These are phyloP conservation scores for Teunomyces gatunensis DNA, from an alignment of 805 yeast species.

Conservation along the genomic window DNA sequence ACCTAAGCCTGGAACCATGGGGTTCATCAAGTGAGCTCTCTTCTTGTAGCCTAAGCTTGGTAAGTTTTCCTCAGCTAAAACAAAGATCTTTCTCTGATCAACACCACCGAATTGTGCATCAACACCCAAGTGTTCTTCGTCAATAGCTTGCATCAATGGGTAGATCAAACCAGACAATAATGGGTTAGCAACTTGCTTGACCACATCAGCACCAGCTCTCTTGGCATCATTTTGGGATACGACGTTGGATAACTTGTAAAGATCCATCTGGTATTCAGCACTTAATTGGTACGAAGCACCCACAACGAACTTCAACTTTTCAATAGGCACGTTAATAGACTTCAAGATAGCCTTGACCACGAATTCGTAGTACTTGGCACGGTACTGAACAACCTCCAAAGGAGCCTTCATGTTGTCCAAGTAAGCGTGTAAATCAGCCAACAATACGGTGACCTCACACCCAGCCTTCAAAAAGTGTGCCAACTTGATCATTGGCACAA, in stretches of 20 bases:
- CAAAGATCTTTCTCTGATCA: conserved; percentile 97
- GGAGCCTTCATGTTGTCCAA: conserved; percentile 99
- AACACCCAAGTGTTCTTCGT: conserved; percentile 82
- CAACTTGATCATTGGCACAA: conserved; percentile 95
- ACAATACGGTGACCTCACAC: conserved; percentile 83
- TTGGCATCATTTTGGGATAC: conserved; percentile 95
- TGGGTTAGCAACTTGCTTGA: conserved; percentile 94
- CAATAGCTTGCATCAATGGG: conserved; percentile 98
- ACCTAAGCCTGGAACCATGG: conserved; percentile 96
- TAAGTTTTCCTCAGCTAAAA: conserved; percentile 92
- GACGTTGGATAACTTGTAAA: conserved; percentile 77
- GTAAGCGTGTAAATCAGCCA: conserved; percentile 96
- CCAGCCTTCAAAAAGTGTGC: conserved; percentile 96
- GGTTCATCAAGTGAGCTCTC: conserved; percentile 98
- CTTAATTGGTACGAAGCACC: conserved; percentile 90
- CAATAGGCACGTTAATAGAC: conserved; percentile 89
- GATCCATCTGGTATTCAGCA: conserved; percentile 80
- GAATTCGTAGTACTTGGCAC: conserved; percentile 86
- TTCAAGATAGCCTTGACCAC: conserved; percentile 80
- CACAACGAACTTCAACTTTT: conserved; percentile 73
- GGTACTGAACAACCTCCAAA: conserved; percentile 79
- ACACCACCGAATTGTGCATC: conserved; percentile 99
- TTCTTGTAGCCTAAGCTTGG: conserved; percentile 87
- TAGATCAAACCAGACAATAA: conserved; percentile 89
- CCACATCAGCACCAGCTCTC: conserved; percentile 99